Percentiles rank a stretch among this genome's conserved stretches.
These are phyloP conservation scores for Eucalyptus paniculata DNA, from an alignment of 345 rosid genomes.

Conservation along the genomic window DNA sequence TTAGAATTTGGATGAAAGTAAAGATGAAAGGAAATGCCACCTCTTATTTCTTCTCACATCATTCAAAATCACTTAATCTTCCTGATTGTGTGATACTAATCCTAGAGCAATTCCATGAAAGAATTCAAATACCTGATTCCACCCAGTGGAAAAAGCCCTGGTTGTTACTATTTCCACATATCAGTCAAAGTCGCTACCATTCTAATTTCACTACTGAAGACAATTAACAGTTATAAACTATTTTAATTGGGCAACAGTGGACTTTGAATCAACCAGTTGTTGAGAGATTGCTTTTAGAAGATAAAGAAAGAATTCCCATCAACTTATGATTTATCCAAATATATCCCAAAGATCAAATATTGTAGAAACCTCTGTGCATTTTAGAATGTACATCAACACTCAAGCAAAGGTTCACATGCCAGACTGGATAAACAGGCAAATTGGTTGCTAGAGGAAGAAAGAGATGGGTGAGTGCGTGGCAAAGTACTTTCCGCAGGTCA, in stretches of 20 bases:
- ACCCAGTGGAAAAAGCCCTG: not conserved
- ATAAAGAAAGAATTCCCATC: not conserved
- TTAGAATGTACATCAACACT: not conserved
- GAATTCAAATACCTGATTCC: not conserved
- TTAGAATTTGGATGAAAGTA: not conserved
- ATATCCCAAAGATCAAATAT: not conserved
- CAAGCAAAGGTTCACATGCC: not conserved
- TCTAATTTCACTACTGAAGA: not conserved
- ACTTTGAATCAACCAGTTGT: not conserved
- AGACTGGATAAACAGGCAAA: not conserved
- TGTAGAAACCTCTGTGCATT: not conserved
- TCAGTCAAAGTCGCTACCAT: not conserved
- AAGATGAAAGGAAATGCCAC: not conserved
- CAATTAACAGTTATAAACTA: not conserved
- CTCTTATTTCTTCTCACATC: not conserved
- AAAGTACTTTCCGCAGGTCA: not conserved
- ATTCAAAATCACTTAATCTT: not conserved
- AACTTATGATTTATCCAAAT: not conserved
- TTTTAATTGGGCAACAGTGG: not conserved
- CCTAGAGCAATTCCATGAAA: not conserved
- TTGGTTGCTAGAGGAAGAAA: not conserved
- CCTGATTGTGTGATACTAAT: not conserved
- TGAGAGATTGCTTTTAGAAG: not conserved
- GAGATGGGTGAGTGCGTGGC: not conserved
- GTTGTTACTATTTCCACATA: not conserved